These are phyloP conservation scores for Trichoderma koningiopsis DNA, from an alignment of 2,329 filamentous ascomycete species.

Conservation along the genomic window DNA sequence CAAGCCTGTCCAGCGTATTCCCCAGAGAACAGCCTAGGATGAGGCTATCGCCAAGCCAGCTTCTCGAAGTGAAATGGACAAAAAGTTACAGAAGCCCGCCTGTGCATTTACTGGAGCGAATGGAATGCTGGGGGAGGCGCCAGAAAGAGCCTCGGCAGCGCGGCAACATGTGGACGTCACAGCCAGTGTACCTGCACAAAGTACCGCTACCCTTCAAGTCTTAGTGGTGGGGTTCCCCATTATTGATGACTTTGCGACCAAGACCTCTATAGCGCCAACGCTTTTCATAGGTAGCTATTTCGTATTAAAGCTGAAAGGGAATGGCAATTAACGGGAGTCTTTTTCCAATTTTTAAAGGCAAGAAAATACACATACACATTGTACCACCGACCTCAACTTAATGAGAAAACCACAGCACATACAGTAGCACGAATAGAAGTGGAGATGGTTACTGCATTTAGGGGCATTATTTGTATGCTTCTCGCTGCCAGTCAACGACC, in stretches of 20 bases:
- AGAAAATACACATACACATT: not conserved
- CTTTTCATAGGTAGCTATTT: not conserved
- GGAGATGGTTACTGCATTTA: not conserved
- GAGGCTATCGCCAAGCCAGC: conserved; percentile 11
- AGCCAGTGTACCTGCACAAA: not conserved
- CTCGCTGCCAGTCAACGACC: not conserved
- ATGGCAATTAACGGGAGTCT: too few species aligned
- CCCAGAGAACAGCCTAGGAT: not conserved
- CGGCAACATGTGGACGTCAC: conserved; percentile 14
- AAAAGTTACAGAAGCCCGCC: conserved; percentile 10
- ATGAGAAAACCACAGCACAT: not conserved
- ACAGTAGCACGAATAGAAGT: not conserved
- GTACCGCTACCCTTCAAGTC: not conserved
- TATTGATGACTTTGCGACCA: not conserved
- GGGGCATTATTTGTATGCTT: not conserved
- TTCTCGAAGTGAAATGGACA: not conserved
- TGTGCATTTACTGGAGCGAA: not conserved
- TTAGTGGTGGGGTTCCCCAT: not conserved
- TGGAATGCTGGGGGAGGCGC: not conserved
- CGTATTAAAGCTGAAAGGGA: too few species aligned
- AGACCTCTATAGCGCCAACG: not conserved
- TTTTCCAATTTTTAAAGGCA: not conserved
- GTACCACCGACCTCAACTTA: not conserved
- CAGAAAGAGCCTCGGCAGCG: conserved; percentile 16
- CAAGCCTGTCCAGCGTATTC: not conserved